Conservation (phyloP, 371 early-diverging fungal genomes). For the Phascolomyces articulosus region DNA sequence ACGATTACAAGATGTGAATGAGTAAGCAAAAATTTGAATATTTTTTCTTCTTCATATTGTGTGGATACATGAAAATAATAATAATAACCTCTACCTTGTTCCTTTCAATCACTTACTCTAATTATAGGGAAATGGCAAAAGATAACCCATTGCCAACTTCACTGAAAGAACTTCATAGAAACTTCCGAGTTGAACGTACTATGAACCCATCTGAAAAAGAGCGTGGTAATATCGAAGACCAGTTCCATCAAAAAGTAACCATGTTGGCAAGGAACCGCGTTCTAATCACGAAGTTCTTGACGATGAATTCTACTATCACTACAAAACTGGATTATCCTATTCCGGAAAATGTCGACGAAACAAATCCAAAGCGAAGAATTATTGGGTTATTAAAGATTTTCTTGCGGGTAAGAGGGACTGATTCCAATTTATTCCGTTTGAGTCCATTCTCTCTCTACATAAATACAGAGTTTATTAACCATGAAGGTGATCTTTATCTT, state of each 20-base stretch:
- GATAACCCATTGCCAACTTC: not conserved
- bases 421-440: no score
- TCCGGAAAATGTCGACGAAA: not conserved
- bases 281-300: not conserved
- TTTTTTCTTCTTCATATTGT: no score
- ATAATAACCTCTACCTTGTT: no score
- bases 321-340: not conserved
- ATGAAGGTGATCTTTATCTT: not conserved
- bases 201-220: not conserved
- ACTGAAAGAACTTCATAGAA: not conserved
- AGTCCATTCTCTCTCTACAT: no score
- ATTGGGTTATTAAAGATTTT: constrained; percentile 25
- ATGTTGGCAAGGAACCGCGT: not conserved
- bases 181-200: not conserved
- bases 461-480: no score
- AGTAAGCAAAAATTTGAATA: no score
- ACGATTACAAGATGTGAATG: not conserved
- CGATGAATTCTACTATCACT: not conserved
- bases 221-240: not conserved
- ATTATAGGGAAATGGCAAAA: not conserved
- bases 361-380: not conserved
- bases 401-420: constrained; percentile 29
- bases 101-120: no score
- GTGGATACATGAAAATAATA: no score
- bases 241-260: not conserved